Evolutionary conservation across 495 filamentous ascomycete genomes (phyloP), one percentile per base, ranked within the genome.

Genomic region (Aspergillus haitiensis): DNA sequence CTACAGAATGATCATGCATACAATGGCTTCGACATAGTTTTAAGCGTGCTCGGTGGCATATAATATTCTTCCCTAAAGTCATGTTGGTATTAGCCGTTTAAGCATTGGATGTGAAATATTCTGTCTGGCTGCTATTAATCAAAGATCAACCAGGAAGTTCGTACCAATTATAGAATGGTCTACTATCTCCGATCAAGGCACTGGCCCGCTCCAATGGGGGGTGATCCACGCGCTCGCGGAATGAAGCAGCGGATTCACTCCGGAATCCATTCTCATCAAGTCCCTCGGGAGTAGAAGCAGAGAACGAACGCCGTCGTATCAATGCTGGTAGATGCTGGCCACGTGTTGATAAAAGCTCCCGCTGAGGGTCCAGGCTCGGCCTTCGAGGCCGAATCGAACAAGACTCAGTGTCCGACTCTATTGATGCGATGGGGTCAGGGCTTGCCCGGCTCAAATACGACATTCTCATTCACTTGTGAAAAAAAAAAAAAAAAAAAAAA

Each of bases 81-180:
- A 11, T 10, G 44, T 54, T n/a, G 52, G 46, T 21, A 15, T 50
- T 27, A 27, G 50, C 9, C 21, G 9, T 34, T 2, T 10, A 33
- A 31, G 10, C 16, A 52, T 34, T 37, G 1, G 13, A 13, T 42
- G 18, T 54, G 3, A 10, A 31, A 31, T 27, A 49, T 49, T 27
- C 47, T 11, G 31, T 49, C 47, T 6, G 8, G n/a, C 12, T 13
- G 34, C 9, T 36, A 33, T n/a, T 15, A 16, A 34, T 18, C 6
- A 11, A 16, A 6, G 13, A 16, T 34, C 18, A 15, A 6, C 8
- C 27, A 47, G 40, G 27, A 35, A 15, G 40, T 44, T 27, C 40
- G 21, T 64, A 77, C 75, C 75, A 77, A 58, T 73, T 69, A 59
- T 75, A 75, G 16, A 70, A 58, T 0, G 73, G 62, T 51, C 65